Base-by-base conservation (phyloP, 2,329 filamentous ascomycete genomes). In the Cadophora malorum region DNA sequence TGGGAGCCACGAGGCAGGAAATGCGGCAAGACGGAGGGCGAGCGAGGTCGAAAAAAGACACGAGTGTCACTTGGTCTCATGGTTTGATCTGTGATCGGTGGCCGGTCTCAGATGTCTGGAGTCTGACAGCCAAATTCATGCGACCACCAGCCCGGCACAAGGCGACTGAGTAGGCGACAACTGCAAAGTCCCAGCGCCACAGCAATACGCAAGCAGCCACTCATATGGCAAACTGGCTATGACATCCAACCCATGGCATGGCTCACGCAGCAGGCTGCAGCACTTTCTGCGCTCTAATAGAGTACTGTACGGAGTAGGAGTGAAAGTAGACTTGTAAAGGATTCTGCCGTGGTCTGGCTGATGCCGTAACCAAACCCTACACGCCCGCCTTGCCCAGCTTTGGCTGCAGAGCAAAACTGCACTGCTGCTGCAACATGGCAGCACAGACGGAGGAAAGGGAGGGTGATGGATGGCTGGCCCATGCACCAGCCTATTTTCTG, bases 21-120 rank as follows among this genome's bases (percentile, higher is more conserved):
- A 63, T 67, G 67, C 60, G 66, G 68, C 69, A 71, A 52, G 50
- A 41, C 59, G 35, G 41, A 45, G 41, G 41, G 41, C 41, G 41
- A 19, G 52, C 52, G 52, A 41, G 21, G n/a, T 49, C 25, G 53
- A 69, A 67, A 64, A 64, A 69, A 28, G 41, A 63, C 69, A 69
- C 58, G 52, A 59, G 69, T 67, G 58, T 72, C 70, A 73, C 72
- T 70, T 67, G 68, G 71, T 72, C 69, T 73, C 70, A 70, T 69
- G 25, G 47, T 28, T 28, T 45, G 47, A 59, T 28, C 55, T 38
- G 67, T 69, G 62, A 45, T 55, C 50, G 50, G 50, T 64, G 50
- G 56, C 52, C 41, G 63, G 72, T 74, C 72, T 71, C 72, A 74
- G 71, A 70, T 71, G 59, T 67, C 60, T 70, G 65, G 47, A 65